Evolutionary conservation across 2,329 filamentous ascomycete species (phyloP), one percentile per base, ranked within the genome.

Genomic region (Alternaria conjuncta): DNA sequence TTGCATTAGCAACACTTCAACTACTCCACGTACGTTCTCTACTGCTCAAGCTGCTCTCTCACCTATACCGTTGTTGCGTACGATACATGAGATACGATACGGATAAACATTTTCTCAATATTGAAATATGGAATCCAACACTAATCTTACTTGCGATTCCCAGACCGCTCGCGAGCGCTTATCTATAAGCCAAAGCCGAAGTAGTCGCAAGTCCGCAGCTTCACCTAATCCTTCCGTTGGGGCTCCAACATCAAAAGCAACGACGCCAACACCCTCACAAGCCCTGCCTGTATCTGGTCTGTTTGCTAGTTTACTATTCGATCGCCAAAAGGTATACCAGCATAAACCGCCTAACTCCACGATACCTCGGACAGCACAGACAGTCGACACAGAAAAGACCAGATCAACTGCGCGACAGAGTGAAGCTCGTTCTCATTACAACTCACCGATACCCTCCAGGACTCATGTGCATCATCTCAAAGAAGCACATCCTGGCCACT

Each of bases 261-360:
- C 32, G 41, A 8, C 12, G 13, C n/a, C 45, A 4, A 6, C n/a
- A n/a, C 13, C 2, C 26, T 57, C 23, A 8, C 57, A 43, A 21
- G 11, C 3, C 5, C 23, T 51, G 3, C 43, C 58, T 13, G 47
- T 12, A 3, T n/a, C 26, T 15, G 45, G 62, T 41, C 44, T 73
- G 3, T 60, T 72, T 9, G 32, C 55, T 30, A 55, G 44, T 10
- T 54, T 66, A 4, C 53, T 69, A 4, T 62, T 63, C 26, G 15
- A 67, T 62, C 65, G 64, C 8, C 55, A 60, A 20, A 7, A n/a
- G 11, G 65, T 56, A 4, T 67, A 67, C 21, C 50, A 41, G 21
- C 26, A 13, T n/a, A 12, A 28, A 18, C 41, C 51, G 26, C 36
- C 28, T 26, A 8, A 32, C 21, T 15, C 32, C 15, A 15, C 47